Base-by-base conservation (phyloP, 306 rosid genomes). In the Rubus idaeus region DNA sequence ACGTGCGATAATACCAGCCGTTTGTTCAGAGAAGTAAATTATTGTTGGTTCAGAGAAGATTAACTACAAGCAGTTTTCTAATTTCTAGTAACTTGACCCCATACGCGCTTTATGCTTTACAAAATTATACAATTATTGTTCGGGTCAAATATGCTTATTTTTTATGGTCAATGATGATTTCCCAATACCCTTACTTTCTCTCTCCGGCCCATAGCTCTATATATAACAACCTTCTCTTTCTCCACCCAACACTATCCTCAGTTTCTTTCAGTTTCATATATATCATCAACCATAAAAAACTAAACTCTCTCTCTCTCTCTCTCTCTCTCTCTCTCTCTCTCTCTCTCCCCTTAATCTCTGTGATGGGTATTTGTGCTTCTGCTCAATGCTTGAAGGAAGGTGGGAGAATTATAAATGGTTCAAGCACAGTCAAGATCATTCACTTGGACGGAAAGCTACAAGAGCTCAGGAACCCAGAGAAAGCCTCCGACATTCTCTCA, bases 281-380 rank as follows among this genome's bases (percentile, higher is more conserved):
- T 37, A 3, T 57, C 37, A 57, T 57, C 5, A 21, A 52, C 78
- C 82, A 18, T 23, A 17, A 26, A n/a, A 30, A 72, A 45, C 11
- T 26, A 9, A 23, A 44, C 55, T 0, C 0, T 39, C 73, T 55
- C 68, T 52, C 57, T 53, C 52, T 51, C 73, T 26, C 55, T 0
- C 0, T 39, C 73, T 55, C 68, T 52, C 57, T 53, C 52, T 51
- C 73, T 26, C 55, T 0, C 0, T 39, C 73, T 55, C 68, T 52
- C 57, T 53, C 52, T 51, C 73, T 26, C n/a, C 3, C 49, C 68
- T 67, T 81, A 35, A 66, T 51, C 63, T 53, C 62, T 39, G 3
- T 3, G 5, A 89, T 91, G 97, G 97, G 97, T 8, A 73, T 12
- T 23, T 85, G 97, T 74, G 80, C 88, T 67, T 89, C 97, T 55